These are phyloP conservation scores for Candida tetrigidarum DNA, from an alignment of 1,139 yeast genomes.

Conservation along the genomic window DNA sequence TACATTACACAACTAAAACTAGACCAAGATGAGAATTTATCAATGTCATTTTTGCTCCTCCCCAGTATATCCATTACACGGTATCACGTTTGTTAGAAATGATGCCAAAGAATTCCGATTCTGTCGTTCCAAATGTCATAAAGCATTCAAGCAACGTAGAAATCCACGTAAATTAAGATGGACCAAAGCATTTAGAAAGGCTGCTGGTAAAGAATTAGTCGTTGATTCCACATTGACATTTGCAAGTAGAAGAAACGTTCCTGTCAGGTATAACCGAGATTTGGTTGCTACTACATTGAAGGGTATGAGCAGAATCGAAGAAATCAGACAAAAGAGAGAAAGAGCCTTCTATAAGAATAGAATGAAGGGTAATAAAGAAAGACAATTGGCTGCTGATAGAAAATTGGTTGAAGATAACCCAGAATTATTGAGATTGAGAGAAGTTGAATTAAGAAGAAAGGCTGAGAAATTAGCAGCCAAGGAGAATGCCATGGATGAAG, in stretches of 20 bases:
- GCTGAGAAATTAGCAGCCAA: constrained; percentile 71
- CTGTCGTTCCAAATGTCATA: constrained; percentile 98
- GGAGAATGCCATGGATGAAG: constrained; percentile 54
- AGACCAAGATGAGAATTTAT: constrained; percentile 75
- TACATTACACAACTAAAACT: not conserved
- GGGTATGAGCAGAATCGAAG: constrained; percentile 96
- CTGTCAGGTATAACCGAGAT: constrained; percentile 97
- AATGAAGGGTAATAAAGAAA: constrained; percentile 97
- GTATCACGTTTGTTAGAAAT: constrained; percentile 96
- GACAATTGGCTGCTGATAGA: constrained; percentile 82
- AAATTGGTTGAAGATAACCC: constrained; percentile 89
- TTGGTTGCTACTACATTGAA: constrained; percentile 90
- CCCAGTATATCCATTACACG: constrained; percentile 97
- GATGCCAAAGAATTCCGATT: constrained; percentile 97
- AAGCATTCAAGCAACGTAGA: constrained; percentile 96
- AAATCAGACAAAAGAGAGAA: constrained; percentile 95
- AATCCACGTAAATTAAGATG: constrained; percentile 98
- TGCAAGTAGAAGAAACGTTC: constrained; percentile 97
- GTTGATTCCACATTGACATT: constrained; percentile 96
- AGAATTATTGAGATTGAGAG: constrained; percentile 88
- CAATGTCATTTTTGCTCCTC: constrained; percentile 98
- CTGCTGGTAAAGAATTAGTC: constrained; percentile 98
- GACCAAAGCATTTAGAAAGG: constrained; percentile 99
- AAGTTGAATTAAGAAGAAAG: constrained; percentile 84
- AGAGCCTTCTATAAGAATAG: constrained; percentile 99